phyloP scores from a whole-genome alignment of 2,329 filamentous ascomycete species.

The Pseudogymnoascus sp. region DNA sequence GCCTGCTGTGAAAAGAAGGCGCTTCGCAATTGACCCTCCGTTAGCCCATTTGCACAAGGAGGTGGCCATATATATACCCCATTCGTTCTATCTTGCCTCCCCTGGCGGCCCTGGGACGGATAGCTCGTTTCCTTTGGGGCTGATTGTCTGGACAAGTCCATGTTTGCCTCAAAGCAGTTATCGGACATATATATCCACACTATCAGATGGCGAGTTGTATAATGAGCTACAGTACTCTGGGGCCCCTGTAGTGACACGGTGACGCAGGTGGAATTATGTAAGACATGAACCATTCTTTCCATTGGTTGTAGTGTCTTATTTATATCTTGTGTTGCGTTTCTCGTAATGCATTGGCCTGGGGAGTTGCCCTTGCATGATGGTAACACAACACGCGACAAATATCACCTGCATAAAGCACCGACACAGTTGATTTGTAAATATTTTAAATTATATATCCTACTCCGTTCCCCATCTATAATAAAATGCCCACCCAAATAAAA shows the following conservation, averaged over 20 bases:
- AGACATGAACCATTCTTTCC: background rate
- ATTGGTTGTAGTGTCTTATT: background rate
- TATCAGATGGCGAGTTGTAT: background rate
- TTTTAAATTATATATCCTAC: background rate
- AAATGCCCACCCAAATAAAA: background rate
- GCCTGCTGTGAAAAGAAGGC: no score
- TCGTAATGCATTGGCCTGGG: background rate
- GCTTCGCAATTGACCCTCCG: background rate
- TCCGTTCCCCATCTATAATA: background rate
- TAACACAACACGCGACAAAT: background rate
- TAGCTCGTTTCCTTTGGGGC: no score
- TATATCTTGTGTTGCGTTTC: background rate
- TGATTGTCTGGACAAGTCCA: no score
- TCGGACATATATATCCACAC: background rate
- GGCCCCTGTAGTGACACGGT: background rate
- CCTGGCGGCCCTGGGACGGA: no score
- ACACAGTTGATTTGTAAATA: background rate
- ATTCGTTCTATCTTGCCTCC: no score
- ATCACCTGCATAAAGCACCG: background rate
- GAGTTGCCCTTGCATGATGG: background rate
- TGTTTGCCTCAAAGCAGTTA: no score
- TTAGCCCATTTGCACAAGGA: background rate
- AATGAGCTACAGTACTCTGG: background rate
- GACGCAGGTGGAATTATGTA: background rate
- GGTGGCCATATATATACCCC: background rate